phyloP scores from a whole-genome alignment of 163 green algal genomes.

The Coccomyxa subellipsoidea region DNA sequence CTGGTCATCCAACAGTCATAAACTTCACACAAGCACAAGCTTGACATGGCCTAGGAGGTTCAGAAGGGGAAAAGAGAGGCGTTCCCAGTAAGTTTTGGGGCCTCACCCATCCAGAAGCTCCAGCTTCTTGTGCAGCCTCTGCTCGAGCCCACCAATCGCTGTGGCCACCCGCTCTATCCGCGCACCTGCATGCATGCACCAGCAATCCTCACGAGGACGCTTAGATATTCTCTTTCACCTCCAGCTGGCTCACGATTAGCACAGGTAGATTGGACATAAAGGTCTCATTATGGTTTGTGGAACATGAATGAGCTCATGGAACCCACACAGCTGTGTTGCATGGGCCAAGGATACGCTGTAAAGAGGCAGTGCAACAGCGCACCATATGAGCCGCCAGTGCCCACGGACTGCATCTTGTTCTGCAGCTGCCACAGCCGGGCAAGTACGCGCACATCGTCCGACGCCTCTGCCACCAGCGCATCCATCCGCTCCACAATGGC shows the following conservation, averaged over 20 bases:
- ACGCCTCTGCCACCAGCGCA: conserved; percentile 42
- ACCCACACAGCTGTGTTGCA: background rate
- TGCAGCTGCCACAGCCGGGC: conserved; percentile 81
- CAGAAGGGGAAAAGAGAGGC: too few species aligned
- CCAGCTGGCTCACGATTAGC: background rate
- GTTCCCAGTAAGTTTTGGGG: too few species aligned
- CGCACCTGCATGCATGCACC: conserved; percentile 13
- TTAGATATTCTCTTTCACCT: background rate
- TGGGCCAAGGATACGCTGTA: background rate
- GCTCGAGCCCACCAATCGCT: conserved; percentile 57
- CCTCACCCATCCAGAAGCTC: conserved; percentile 65
- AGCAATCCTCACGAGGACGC: background rate
- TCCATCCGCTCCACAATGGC: conserved; percentile 24
- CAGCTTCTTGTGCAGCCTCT: conserved; percentile 57
- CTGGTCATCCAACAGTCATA: too few species aligned
- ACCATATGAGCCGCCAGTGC: background rate
- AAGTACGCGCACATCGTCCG: conserved; percentile 71
- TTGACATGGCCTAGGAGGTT: too few species aligned
- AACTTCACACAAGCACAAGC: too few species aligned
- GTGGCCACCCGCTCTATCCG: conserved; percentile 61
- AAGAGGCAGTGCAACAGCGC: background rate
- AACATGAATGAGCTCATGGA: too few species aligned
- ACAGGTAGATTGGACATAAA: too few species aligned
- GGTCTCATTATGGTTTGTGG: too few species aligned
- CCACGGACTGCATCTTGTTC: conserved; percentile 73